Conservation (phyloP, 1,284 basidiomycete genomes). For the Ceratobasidium sp. region DNA sequence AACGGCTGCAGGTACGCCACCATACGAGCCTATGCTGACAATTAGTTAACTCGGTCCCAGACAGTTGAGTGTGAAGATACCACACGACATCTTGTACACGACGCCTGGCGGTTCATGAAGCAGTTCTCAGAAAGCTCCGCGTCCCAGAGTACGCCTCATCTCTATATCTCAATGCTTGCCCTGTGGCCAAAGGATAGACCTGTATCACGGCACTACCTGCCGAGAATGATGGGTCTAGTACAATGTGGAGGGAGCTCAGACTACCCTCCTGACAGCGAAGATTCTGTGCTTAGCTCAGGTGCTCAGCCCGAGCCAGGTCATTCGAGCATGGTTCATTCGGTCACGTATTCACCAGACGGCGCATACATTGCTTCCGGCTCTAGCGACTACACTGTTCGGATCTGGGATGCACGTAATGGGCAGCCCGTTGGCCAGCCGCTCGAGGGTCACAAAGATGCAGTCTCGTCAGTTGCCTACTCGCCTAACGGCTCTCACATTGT, state of each 20-base stretch:
- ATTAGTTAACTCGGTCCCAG: not conserved
- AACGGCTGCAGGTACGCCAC: not conserved
- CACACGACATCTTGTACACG: not conserved
- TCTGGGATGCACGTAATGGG: not conserved
- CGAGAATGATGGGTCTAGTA: not conserved
- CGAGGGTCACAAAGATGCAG: not conserved
- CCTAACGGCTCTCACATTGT: no score
- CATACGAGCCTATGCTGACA: not conserved
- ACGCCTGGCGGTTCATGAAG: not conserved
- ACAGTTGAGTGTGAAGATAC: not conserved
- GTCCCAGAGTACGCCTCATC: not conserved
- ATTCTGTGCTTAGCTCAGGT: no score
- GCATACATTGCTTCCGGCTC: no score
- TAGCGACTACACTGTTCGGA: not conserved
- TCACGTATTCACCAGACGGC: no score
- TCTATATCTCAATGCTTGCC: not conserved
- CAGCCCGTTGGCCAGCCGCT: slow-evolving; percentile 9
- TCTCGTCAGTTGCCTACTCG: slow-evolving; percentile 1
- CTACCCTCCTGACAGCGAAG: no score
- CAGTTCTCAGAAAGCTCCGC: not conserved
- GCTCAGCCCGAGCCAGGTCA: no score
- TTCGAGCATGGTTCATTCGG: no score
- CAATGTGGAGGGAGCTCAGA: no score
- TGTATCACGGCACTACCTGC: not conserved
- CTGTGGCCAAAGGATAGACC: not conserved